Evolutionary conservation across 2,329 filamentous ascomycete genomes (phyloP).

Genomic region (Chaetothyriales sp.): DNA sequence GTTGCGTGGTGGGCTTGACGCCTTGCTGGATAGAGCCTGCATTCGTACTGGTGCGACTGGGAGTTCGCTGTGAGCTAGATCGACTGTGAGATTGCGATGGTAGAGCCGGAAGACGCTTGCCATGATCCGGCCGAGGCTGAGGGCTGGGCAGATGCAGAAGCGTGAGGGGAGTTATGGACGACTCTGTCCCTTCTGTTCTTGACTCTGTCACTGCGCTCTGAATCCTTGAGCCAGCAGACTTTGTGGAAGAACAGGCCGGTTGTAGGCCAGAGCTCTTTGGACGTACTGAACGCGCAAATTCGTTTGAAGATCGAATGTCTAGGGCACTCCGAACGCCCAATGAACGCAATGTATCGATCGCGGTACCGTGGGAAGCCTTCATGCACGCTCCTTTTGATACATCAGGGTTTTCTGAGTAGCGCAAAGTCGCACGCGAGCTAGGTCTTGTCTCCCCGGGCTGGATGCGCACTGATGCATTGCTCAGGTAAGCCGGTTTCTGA

Average conservation of each 20-base stretch:
- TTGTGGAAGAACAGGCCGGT: no score
- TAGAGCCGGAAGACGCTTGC: not conserved
- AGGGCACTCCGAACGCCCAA: not conserved
- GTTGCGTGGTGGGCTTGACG: not conserved
- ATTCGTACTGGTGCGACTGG: not conserved
- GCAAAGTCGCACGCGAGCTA: not conserved
- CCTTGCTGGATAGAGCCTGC: not conserved
- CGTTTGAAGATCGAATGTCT: not conserved
- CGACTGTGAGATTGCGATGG: not conserved
- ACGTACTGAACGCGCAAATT: not conserved
- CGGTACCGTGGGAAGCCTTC: not conserved
- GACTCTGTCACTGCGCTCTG: not conserved
- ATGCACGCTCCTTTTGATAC: no score
- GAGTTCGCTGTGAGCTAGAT: not conserved
- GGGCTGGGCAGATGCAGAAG: not conserved
- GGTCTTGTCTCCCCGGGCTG: not conserved
- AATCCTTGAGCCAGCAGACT: no score
- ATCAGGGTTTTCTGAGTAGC: not conserved
- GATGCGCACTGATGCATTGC: not conserved
- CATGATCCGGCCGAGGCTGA: not conserved
- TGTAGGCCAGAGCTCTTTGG: not conserved
- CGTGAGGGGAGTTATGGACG: not conserved
- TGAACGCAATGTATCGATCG: not conserved
- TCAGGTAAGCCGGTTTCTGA: not conserved
- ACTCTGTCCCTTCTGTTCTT: not conserved